Base-by-base conservation (phyloP, 2,329 filamentous ascomycete species). In the Alternaria atra region DNA sequence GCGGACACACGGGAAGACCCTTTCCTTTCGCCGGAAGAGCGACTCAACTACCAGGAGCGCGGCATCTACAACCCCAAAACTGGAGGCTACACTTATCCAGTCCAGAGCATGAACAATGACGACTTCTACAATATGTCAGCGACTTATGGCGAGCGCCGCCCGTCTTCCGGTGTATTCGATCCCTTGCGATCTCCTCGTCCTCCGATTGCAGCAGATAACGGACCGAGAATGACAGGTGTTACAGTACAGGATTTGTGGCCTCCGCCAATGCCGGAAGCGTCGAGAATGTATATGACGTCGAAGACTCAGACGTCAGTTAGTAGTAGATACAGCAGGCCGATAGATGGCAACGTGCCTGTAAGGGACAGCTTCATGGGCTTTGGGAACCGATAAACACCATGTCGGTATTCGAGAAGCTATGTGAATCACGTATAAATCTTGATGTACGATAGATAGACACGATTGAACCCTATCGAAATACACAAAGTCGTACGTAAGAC, bases 161-260 rank as follows among this genome's bases (percentile, higher is more conserved):
- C 66, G 0, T 67, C 66, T 3, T 68, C 64, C 6, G 66, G 58
- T 2, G 17, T 67, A 2, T 55, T 68, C 9, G 52, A 66, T 6
- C 60, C 46, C 1, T 17, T 59, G 32, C 43, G 51, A 10, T 60
- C 30, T 12, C 55, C 56, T 4, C 20, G 46, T 6, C 60, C 56
- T 8, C 60, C 30, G 1, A 60, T 62, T 17, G 13, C 42, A 17
- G 40, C 23, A 6, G 29, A 27, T 12, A 48, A 15, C 13, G 51
- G 55, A 1, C 66, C 66, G 4, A 68, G 65, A 9, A 65, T 30
- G 4, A 43, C 58, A 6, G 59, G 58, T 20, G 66, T 68, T 3
- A 60, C 66, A 1, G 60, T 43, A 13, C 55, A 52, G 2, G 66
- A 68, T 3, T 6, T 68, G 1, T 68, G 56, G 23, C 66, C 66